Evolutionary conservation across 805 yeast species (phyloP).

Genomic region (Yamadazyma ubonensis): DNA sequence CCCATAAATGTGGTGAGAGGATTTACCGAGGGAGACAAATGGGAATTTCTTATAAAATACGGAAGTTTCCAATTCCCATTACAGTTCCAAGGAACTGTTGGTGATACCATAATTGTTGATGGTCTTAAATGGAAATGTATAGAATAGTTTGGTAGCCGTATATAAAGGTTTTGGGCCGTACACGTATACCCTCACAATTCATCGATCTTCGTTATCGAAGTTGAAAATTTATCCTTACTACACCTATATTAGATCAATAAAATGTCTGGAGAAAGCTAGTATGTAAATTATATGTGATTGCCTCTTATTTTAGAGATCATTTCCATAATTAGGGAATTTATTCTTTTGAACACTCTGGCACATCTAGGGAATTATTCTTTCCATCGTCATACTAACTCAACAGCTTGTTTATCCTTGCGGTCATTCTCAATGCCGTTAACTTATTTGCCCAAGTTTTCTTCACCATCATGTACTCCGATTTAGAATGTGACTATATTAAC

Average conservation of each 20-base stretch:
- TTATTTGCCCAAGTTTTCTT: conserved; percentile 90
- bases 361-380: no score
- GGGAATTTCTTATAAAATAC: conserved; percentile 27
- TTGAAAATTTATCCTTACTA: conserved; percentile 9
- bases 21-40: conserved; percentile 17
- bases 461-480: conserved; percentile 92
- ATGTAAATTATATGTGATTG: conserved; percentile 19
- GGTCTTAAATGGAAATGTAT: conserved; percentile 23
- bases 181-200: conserved; percentile 6
- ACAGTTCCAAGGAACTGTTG: conserved; percentile 17
- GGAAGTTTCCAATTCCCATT: conserved; percentile 29
- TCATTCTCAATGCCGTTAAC: conserved; percentile 80
- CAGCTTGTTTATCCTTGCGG: conserved; percentile 72
- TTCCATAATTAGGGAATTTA: no score
- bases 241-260: background rate
- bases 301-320: background rate
- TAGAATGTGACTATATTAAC: conserved; percentile 94
- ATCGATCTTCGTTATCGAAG: conserved; percentile 9
- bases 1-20: conserved; percentile 32
- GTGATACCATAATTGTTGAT: conserved; percentile 10
- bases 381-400: conserved; percentile 14
- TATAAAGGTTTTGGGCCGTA: background rate
- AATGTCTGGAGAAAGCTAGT: conserved; percentile 52
- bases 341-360: no score
- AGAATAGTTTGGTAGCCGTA: conserved; percentile 13